Evolutionary conservation across 2,329 filamentous ascomycete species (phyloP), one percentile per base, ranked within the genome.

Genomic region (Fusarium cyanostomum): DNA sequence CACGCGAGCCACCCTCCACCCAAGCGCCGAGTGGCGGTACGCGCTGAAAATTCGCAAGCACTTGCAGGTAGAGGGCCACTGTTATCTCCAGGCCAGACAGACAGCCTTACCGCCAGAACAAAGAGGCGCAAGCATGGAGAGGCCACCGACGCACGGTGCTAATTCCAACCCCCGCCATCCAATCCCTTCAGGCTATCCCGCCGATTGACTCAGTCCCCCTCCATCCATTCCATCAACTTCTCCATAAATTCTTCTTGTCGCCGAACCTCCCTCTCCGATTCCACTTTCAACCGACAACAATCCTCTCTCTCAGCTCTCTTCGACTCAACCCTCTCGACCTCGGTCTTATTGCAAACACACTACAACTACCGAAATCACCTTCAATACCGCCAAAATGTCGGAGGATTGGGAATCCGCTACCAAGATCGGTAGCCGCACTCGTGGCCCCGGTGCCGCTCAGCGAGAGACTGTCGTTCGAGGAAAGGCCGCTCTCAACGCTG

Each of bases 381-480:
- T 87, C 88, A 88, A 26, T 53, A 62, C 24, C 52, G 48, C 50
- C 50, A 71, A 73, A 49, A 87, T 90, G 86, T 78, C 80, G 71
- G 78, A 76, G 50, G 92, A 96, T 74, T 98, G 94, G 94, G 91
- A 97, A 72, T 79, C 81, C 70, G 88, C 91, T 71, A 96, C 93
- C 81, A 96, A 95, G 86, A 98, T 99, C 75, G 95, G 95, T 74
- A 92, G 88, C 86, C 94, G 91, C 81, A 86, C 86, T 74, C 88
- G 88, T 73, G 86, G 87, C 67, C 85, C 88, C 68, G 90, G 89
- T 71, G 84, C 79, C 56, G 78, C 77, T 52, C 82, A 86, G 69
- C 91, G 92, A 70, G 93, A 97, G 85, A 96, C 90, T 4, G 94
- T 97, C 71, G 86, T 98, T 76, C 90, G 91, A 77, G 92, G 94